These are phyloP conservation scores for Hevea brasiliensis DNA, from an alignment of 345 rosid species.

Conservation along the genomic window DNA sequence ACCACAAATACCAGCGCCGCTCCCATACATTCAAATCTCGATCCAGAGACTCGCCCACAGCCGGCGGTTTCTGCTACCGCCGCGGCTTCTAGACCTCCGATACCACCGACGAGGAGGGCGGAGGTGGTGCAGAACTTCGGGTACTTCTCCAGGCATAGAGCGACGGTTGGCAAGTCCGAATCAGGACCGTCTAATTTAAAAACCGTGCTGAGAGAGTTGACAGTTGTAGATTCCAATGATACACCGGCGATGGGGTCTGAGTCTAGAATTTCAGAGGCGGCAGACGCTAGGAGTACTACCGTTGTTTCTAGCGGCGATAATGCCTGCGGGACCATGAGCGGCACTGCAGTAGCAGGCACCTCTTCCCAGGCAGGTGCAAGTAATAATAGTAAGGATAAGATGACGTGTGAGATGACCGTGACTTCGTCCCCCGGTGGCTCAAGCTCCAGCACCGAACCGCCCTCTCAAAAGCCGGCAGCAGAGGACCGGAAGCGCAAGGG, in stretches of 20 bases:
- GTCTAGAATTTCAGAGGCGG: constrained; percentile 43
- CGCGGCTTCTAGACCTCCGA: constrained; percentile 42
- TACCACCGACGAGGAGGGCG: constrained; percentile 41
- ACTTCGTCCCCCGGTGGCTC: constrained; percentile 55
- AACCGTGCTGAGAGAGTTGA: constrained; percentile 47
- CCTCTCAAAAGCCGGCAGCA: constrained; percentile 32
- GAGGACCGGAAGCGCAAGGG: constrained; percentile 74
- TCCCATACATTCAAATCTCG: constrained; percentile 19
- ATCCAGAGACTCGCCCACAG: constrained; percentile 16
- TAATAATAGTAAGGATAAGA: constrained; percentile 14
- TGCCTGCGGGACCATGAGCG: constrained; percentile 27
- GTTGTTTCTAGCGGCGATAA: constrained; percentile 32
- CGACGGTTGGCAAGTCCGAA: constrained; percentile 24
- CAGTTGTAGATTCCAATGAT: constrained; percentile 60
- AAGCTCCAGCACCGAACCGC: constrained; percentile 54
- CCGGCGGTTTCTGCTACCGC: constrained; percentile 1
- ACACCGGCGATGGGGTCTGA: constrained; percentile 36
- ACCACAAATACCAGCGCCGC: constrained; percentile 10
- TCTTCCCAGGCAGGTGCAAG: constrained; percentile 26
- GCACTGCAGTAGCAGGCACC: constrained; percentile 28
- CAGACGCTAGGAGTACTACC: constrained; percentile 21
- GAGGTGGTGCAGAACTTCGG: constrained; percentile 54
- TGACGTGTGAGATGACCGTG: constrained; percentile 44
- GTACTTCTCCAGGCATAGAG: constrained; percentile 52
- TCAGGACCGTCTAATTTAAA: constrained; percentile 51